Conservation (phyloP, 768 basidiomycete genomes). For the Suillus cothurnatus region DNA sequence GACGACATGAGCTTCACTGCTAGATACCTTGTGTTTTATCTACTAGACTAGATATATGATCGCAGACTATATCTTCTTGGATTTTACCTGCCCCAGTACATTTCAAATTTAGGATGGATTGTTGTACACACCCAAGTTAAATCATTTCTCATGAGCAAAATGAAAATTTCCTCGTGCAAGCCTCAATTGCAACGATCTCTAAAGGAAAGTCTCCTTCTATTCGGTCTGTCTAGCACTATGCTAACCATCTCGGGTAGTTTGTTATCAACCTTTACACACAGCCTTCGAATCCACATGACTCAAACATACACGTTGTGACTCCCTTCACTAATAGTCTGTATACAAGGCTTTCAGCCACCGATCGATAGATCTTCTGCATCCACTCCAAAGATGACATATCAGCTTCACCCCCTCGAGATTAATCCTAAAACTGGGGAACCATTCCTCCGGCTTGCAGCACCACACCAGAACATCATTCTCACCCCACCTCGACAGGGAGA, state of each 20-base stretch:
- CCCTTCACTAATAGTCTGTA: background rate
- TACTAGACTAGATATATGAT: background rate
- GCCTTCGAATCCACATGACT: background rate
- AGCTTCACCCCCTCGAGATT: conserved; percentile 42
- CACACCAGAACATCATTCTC: conserved; percentile 55
- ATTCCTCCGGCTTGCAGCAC: conserved; percentile 54
- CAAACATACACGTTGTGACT: background rate
- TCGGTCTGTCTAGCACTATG: background rate
- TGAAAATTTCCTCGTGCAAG: background rate
- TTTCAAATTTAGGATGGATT: background rate
- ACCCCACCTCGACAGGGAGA: conserved; percentile 58
- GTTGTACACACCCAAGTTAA: background rate
- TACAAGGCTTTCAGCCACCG: background rate
- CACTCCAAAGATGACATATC: conserved; percentile 12
- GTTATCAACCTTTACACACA: background rate
- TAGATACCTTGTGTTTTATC: background rate
- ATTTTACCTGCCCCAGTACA: background rate
- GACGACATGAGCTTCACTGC: background rate
- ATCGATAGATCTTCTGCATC: background rate
- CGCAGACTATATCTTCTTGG: background rate
- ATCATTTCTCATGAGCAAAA: background rate
- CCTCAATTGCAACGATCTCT: background rate
- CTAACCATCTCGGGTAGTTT: background rate
- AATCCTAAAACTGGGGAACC: conserved; percentile 49
- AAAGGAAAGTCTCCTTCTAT: background rate